Evolutionary conservation across 169 alveolate species (phyloP).

Genomic region (Plasmodium malariae): DNA sequence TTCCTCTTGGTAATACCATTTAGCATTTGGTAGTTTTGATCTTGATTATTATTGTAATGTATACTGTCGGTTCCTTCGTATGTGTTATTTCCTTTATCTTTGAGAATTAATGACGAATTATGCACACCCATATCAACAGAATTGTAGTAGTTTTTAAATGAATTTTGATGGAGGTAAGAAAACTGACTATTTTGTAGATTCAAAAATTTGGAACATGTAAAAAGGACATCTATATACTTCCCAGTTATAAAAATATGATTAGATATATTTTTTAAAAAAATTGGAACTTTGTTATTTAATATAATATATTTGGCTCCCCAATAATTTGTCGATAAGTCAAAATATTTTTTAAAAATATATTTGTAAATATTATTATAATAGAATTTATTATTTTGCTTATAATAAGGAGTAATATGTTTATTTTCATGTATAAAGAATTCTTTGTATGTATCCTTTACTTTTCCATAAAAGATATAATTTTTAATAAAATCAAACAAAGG

Average conservation of each 20-base stretch:
- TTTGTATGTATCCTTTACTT: slow-evolving; percentile 57
- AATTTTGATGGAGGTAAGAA: background rate
- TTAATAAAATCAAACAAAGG: slow-evolving; percentile 73
- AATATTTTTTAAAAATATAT: slow-evolving; percentile 64
- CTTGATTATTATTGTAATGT: background rate
- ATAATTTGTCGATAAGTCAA: slow-evolving; percentile 69
- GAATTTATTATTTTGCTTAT: slow-evolving; percentile 59
- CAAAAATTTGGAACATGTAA: slow-evolving; percentile 63
- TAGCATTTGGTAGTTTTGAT: background rate
- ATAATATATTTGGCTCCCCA: slow-evolving; percentile 77
- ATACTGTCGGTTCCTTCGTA: background rate
- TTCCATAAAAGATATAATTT: slow-evolving; percentile 68
- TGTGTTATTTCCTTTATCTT: background rate
- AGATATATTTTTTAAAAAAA: slow-evolving; percentile 30
- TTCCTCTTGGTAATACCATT: background rate
- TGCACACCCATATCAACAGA: background rate
- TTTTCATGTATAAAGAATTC: slow-evolving; percentile 75
- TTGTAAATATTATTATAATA: slow-evolving; percentile 60
- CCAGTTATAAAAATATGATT: slow-evolving; percentile 71
- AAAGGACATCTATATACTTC: slow-evolving; percentile 57
- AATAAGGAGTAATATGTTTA: slow-evolving; percentile 71
- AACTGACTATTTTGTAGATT: background rate
- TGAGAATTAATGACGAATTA: background rate
- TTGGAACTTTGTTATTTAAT: slow-evolving; percentile 45
- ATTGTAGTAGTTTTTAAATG: no score